These are phyloP conservation scores for Solanum paucissectum DNA, from an alignment of 257 asterid genomes.

Conservation along the genomic window DNA sequence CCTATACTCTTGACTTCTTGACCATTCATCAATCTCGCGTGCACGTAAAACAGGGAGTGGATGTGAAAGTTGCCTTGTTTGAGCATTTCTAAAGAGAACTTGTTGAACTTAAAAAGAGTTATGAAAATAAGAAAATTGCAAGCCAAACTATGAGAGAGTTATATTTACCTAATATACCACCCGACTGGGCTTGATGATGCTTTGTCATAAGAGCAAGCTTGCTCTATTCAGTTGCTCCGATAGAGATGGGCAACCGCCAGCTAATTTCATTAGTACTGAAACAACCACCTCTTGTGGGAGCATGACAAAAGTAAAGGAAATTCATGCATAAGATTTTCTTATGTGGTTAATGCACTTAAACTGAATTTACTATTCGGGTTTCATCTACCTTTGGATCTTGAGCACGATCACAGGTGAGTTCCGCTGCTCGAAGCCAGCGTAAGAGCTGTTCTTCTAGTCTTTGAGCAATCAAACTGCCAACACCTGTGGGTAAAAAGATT, in stretches of 20 bases:
- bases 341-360: slow-evolving; percentile 3
- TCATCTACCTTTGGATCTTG: slow-evolving; percentile 79
- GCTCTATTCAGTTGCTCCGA: slow-evolving; percentile 92
- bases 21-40: slow-evolving; percentile 81
- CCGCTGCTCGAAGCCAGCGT: slow-evolving; percentile 96
- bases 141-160: background rate
- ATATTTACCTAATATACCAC: slow-evolving; percentile 73
- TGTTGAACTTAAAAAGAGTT: background rate
- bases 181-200: slow-evolving; percentile 88
- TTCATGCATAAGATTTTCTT: background rate
- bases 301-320: slow-evolving; percentile 2
- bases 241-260: slow-evolving; percentile 95
- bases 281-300: slow-evolving; percentile 65
- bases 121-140: background rate
- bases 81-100: slow-evolving; percentile 65
- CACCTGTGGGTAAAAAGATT: slow-evolving; percentile 31
- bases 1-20: slow-evolving; percentile 51
- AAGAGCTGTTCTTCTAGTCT: slow-evolving; percentile 78
- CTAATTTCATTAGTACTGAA: slow-evolving; percentile 92
- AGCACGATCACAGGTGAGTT: slow-evolving; percentile 89
- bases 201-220: slow-evolving; percentile 91
- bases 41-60: slow-evolving; percentile 94
- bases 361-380: background rate
- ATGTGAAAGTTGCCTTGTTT: slow-evolving; percentile 86
- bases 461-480: slow-evolving; percentile 56